Conservation (phyloP, 2,329 filamentous ascomycete species). For the Blastomyces silverae region DNA sequence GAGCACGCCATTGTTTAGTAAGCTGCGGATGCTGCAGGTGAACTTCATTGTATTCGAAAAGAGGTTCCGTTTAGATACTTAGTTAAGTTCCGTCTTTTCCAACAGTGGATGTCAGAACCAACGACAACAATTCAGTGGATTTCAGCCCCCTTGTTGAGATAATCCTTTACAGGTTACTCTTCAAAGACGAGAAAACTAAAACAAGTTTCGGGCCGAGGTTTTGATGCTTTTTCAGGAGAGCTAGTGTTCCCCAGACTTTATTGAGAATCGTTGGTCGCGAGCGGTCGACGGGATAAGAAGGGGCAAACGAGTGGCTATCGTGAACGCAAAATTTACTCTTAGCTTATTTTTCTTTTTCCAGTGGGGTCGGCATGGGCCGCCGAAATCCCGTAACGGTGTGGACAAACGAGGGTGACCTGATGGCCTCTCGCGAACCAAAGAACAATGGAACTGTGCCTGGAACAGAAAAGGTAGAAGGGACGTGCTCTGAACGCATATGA, state of each 20-base stretch:
- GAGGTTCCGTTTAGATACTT: background rate
- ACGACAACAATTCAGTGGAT: background rate
- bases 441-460: conserved; percentile 8
- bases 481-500: background rate
- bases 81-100: background rate
- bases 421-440: background rate
- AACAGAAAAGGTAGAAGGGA: background rate
- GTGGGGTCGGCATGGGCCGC: background rate
- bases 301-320: conserved; percentile 1
- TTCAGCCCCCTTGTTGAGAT: background rate
- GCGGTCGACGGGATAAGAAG: background rate
- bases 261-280: background rate
- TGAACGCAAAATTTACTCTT: background rate
- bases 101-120: conserved; percentile 1
- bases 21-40: background rate
- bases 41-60: conserved; percentile 9
- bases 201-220: background rate
- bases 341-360: background rate
- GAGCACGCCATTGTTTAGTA: background rate
- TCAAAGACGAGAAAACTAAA: background rate
- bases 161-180: background rate
- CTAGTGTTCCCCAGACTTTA: background rate
- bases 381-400: conserved; percentile 5
- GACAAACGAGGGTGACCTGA: conserved; percentile 1
- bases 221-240: background rate